Conservation (phyloP, 1,284 basidiomycete species). For the Marasmius sp. region DNA sequence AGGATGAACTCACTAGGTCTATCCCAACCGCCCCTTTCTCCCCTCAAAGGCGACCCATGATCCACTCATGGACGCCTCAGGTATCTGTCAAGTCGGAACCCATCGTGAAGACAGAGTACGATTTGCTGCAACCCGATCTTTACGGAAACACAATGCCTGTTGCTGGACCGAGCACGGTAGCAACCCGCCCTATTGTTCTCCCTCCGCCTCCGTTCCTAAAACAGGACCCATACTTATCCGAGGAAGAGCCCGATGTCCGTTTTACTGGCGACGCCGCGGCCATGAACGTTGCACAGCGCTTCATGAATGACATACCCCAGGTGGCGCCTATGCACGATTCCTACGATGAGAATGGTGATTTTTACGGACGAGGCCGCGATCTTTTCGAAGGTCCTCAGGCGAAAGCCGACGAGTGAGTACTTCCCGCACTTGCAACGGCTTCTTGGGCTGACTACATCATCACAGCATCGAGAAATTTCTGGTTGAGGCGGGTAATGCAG, state of each 20-base stretch:
- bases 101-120: not conserved
- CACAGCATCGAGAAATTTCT: conserved; percentile 54
- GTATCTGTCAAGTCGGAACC: not conserved
- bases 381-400: conserved; percentile 44
- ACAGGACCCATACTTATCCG: not conserved
- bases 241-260: not conserved
- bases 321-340: conserved; percentile 24
- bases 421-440: not conserved
- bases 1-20: conserved; percentile 23
- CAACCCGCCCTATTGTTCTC: not conserved
- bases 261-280: not conserved
- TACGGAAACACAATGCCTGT: not conserved
- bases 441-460: conserved; percentile 2
- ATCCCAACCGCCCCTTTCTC: conserved; percentile 22
- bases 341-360: conserved; percentile 43
- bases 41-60: conserved; percentile 9
- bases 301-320: not conserved
- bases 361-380: conserved; percentile 45
- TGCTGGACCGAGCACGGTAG: not conserved
- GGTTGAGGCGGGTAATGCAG: conserved; percentile 53
- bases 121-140: conserved; percentile 2
- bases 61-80: conserved; percentile 8
- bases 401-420: conserved; percentile 47
- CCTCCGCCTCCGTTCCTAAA: not conserved
- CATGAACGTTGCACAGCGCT: not conserved